Evolutionary conservation across 257 asterid species (phyloP).

Genomic region (Capsicum rhomboideum): DNA sequence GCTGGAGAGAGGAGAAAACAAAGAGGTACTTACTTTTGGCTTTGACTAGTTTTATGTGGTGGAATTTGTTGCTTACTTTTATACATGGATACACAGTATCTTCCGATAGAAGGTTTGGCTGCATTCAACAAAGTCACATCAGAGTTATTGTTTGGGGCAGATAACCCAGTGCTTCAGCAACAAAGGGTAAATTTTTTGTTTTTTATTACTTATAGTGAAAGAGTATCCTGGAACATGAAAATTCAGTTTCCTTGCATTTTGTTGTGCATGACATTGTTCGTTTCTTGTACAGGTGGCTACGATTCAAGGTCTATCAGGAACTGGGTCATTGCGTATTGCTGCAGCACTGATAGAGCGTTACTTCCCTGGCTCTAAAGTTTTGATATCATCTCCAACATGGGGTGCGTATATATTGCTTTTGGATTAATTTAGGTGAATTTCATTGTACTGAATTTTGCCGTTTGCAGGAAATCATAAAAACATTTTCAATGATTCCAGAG

Average conservation of each 20-base stretch:
- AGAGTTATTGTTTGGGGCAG: conserved; percentile 79
- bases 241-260: neutral
- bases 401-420: conserved; percentile 33
- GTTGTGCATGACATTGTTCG: conserved; percentile 1
- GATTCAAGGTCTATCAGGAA: conserved; percentile 97
- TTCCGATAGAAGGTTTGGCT: conserved; percentile 97
- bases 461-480: conserved; percentile 88
- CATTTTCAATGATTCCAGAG: conserved; percentile 85
- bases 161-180: conserved; percentile 60
- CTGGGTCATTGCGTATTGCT: conserved; percentile 95
- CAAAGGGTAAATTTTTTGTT: conserved; percentile 46
- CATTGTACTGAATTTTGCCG: neutral
- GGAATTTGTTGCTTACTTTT: conserved; percentile 17
- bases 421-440: conserved; percentile 3
- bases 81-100: conserved; percentile 49
- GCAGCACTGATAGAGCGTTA: conserved; percentile 86
- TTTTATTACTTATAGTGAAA: conserved; percentile 8
- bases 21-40: too few relatives aligned
- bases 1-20: conserved; percentile 85
- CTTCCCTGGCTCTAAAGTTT: conserved; percentile 77
- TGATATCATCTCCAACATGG: conserved; percentile 96
- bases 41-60: conserved; percentile 1
- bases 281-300: conserved; percentile 65
- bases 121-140: conserved; percentile 94
- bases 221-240: neutral